These are phyloP conservation scores for Ophiognomonia clavigignenti-juglandacearum DNA, from an alignment of 2,329 filamentous ascomycete species.

Conservation along the genomic window DNA sequence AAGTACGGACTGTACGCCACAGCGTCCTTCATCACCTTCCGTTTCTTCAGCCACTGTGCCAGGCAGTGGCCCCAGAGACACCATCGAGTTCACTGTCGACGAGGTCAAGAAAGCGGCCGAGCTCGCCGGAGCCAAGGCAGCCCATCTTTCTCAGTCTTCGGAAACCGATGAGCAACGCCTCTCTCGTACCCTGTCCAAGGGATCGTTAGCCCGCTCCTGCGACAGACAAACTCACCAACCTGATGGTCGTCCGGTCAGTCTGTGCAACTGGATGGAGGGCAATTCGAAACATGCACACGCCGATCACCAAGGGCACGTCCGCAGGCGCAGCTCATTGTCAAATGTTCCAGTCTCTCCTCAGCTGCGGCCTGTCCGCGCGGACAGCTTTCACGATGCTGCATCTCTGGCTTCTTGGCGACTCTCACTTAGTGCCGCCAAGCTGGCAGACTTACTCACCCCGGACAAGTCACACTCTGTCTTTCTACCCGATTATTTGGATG, in stretches of 20 bases:
- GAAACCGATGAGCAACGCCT: conserved; percentile 7
- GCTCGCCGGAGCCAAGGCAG: neutral
- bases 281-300: neutral
- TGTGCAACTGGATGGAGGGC: neutral
- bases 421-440: conserved; percentile 13
- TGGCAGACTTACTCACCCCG: conserved; percentile 2
- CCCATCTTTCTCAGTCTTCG: neutral
- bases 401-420: conserved; percentile 19
- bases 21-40: conserved; percentile 21
- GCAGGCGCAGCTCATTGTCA: conserved; percentile 15
- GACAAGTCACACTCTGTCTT: neutral
- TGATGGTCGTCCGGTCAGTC: neutral
- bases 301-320: conserved; percentile 9
- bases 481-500: neutral
- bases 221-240: neutral
- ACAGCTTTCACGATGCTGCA: conserved; percentile 11
- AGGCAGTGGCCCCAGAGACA: conserved; percentile 41
- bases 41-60: neutral
- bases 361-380: conserved; percentile 1
- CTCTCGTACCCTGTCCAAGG: neutral
- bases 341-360: conserved; percentile 14
- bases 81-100: conserved; percentile 40
- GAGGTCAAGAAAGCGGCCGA: conserved; percentile 7
- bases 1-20: conserved; percentile 23
- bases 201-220: conserved; percentile 1